These are phyloP conservation scores for Neophaeococcomyces mojaviensis DNA, from an alignment of 2,329 filamentous ascomycete genomes.

Conservation along the genomic window DNA sequence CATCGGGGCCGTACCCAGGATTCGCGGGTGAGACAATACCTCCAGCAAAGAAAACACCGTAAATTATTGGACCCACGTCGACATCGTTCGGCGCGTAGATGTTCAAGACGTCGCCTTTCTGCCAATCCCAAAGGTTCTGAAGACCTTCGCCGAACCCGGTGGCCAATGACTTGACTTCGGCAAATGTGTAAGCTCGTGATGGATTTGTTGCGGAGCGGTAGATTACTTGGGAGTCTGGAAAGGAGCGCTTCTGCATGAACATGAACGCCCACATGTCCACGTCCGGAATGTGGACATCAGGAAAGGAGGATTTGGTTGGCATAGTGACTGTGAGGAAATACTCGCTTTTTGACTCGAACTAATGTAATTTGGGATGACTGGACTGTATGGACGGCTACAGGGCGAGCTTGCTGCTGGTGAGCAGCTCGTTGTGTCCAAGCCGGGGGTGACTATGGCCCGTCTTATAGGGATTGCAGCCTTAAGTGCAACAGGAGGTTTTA, in stretches of 20 bases:
- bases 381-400: no score
- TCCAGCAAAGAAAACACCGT: constrained; percentile 77
- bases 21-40: constrained; percentile 77
- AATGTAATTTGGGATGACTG: no score
- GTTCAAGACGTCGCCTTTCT: constrained; percentile 73
- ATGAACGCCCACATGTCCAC: constrained; percentile 67
- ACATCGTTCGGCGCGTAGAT: constrained; percentile 81
- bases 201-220: constrained; percentile 43
- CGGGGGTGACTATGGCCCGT: no score
- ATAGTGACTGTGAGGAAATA: constrained; percentile 40
- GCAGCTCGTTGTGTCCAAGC: no score
- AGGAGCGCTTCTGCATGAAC: constrained; percentile 19
- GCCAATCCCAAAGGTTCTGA: constrained; percentile 67
- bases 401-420: no score
- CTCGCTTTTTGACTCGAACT: no score
- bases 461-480: no score
- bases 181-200: constrained; percentile 63
- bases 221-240: constrained; percentile 22
- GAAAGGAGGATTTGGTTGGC: constrained; percentile 62
- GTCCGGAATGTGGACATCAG: constrained; percentile 61
- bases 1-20: constrained; percentile 73
- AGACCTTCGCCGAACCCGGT: constrained; percentile 72
- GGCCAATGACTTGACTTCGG: constrained; percentile 57
- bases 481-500: no score
- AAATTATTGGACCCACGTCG: constrained; percentile 69